Evolutionary conservation across 768 basidiomycete species (phyloP).

Genomic region (Strobilomyces echinocephalus): DNA sequence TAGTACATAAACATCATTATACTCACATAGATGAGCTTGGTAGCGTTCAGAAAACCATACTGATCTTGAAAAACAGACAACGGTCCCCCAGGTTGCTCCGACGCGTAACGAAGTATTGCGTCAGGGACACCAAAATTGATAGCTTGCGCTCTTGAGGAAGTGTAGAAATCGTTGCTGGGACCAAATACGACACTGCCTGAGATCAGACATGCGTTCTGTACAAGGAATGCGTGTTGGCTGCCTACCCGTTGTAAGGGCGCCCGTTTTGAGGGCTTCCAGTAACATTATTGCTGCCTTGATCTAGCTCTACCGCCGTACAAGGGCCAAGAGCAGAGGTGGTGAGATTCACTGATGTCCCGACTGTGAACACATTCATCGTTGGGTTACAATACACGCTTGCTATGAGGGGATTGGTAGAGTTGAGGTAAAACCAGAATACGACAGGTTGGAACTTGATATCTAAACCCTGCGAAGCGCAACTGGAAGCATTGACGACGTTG

Average conservation of each 20-base stretch:
- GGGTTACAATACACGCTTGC: conserved; percentile 57
- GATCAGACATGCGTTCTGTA: not conserved
- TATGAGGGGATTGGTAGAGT: conserved; percentile 35
- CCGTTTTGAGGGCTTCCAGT: conserved; percentile 43
- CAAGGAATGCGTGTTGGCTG: not conserved
- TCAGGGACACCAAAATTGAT: conserved; percentile 52
- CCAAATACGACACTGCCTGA: conserved; percentile 38
- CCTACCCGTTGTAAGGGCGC: conserved; percentile 58
- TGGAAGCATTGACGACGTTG: conserved; percentile 39
- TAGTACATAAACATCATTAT: not conserved
- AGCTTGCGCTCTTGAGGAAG: conserved; percentile 47
- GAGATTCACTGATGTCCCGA: conserved; percentile 41
- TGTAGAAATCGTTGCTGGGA: conserved; percentile 38
- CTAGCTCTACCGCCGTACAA: conserved; percentile 32
- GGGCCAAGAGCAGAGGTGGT: conserved; percentile 38
- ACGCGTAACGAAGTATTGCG: conserved; percentile 54
- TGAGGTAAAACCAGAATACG: conserved; percentile 63
- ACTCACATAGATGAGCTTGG: conserved; percentile 35
- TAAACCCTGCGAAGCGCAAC: conserved; percentile 28
- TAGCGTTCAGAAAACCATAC: conserved; percentile 51
- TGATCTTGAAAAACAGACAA: conserved; percentile 44
- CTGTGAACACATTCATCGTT: conserved; percentile 39
- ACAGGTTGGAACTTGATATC: conserved; percentile 47
- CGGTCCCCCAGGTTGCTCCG: conserved; percentile 36
- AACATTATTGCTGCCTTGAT: conserved; percentile 44